Percentiles rank a stretch among this genome's conserved stretches.
These are phyloP conservation scores for Musa itinerans DNA, from an alignment of 176 grass and related monocot genomes.

Conservation along the genomic window DNA sequence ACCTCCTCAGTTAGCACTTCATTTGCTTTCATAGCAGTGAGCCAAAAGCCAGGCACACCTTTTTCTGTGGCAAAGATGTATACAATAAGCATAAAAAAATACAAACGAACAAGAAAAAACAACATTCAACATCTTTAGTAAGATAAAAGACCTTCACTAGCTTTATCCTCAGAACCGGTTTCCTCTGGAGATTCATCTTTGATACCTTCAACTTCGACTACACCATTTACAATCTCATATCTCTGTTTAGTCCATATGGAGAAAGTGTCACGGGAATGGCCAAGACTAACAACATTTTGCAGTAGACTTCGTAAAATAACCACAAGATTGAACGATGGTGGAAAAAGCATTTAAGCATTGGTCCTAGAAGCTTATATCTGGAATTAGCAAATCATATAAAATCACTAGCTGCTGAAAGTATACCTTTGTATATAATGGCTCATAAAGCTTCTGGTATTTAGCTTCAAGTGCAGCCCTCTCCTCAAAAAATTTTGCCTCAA, in stretches of 20 bases:
- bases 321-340: too few relatives aligned
- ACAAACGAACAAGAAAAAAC: neutral
- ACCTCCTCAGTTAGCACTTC: slow-evolving; percentile 13
- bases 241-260: neutral
- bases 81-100: neutral
- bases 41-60: slow-evolving; percentile 17
- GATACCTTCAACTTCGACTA: slow-evolving; percentile 12
- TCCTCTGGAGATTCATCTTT: neutral
- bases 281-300: neutral
- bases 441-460: slow-evolving; percentile 24
- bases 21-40: slow-evolving; percentile 12
- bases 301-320: too few relatives aligned
- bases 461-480: slow-evolving; percentile 14
- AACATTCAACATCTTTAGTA: neutral
- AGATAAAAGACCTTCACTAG: neutral
- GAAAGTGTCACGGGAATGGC: neutral
- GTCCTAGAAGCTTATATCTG: neutral
- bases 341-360: too few relatives aligned
- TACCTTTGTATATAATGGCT: slow-evolving; percentile 9
- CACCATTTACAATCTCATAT: slow-evolving; percentile 17
- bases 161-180: neutral
- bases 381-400: neutral
- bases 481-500: slow-evolving; percentile 9
- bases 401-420: neutral
- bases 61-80: neutral